Evolutionary conservation across 768 basidiomycete genomes (phyloP), one percentile per base, ranked within the genome.

Genomic region (Pleurotus tuoliensis): DNA sequence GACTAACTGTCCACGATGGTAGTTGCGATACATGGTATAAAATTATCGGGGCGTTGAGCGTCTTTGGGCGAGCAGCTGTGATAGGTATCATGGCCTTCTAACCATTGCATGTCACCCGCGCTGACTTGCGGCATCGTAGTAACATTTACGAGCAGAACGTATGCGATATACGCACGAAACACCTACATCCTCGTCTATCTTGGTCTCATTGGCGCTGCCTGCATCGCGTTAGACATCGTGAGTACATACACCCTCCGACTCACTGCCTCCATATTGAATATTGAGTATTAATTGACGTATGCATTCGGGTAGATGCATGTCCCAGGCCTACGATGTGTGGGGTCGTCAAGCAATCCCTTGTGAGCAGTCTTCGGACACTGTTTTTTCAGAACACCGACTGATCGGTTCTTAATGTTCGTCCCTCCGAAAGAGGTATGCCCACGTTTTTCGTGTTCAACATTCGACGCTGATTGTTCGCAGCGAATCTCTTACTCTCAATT

Each of bases 21-120:
- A 69, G 70, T 41, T 71, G 70, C 49, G 56, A 67, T 39, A 49
- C 61, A 7, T 65, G 64, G 57, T 70, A 69, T 52, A 61, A 63
- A 30, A 56, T 71, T 34, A 63, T 66, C 37, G 61, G 65, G 24
- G 66, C 65, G 6, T 53, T 71, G 34, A 71, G 71, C 48, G 66
- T 72, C 5, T 24, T 68, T 13, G 71, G 69, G 7, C 52, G 71
- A 12, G 61, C 65, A 1, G 67, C 65, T 8, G 59, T 72, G 12
- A 60, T 72, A 45, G 47, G 71, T 69, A 43, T 24, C 20, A 5
- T 54, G 11, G 11, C 5, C 6, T 39, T 40, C 12, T 16, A 7
- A 18, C 2, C 15, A 44, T 57, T 1, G 22, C 34, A 4, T n/a
- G n/a, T 38, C 6, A 8, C 16, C 18, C 6, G 1, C 30, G 1